A percentile compares a stretch with the other conserved stretches of the same genome.
Evolutionary conservation across 2,329 filamentous ascomycete genomes (phyloP).

Genomic region (Cercospora janseana): DNA sequence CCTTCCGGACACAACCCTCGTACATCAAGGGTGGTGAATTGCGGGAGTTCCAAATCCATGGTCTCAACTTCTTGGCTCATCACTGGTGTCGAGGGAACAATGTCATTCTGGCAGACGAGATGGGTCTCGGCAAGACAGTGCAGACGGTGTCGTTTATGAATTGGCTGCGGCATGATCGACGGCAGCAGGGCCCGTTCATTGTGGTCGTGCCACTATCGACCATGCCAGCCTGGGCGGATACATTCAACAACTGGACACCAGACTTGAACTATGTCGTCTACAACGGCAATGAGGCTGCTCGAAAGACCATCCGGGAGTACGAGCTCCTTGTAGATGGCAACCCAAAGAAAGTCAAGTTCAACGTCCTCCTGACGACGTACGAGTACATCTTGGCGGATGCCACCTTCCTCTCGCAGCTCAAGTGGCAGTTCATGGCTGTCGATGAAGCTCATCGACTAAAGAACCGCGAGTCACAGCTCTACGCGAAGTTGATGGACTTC

Average conservation of each 20-base stretch:
- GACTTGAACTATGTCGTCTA: slow-evolving; percentile 98
- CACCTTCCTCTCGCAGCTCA: slow-evolving; percentile 80
- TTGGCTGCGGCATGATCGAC: slow-evolving; percentile 87
- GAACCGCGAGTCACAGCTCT: slow-evolving; percentile 92
- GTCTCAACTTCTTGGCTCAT: slow-evolving; percentile 90
- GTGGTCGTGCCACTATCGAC: slow-evolving; percentile 97
- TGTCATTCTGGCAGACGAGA: slow-evolving; percentile 96
- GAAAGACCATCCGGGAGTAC: slow-evolving; percentile 83
- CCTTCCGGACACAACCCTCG: slow-evolving; percentile 75
- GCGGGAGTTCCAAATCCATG: slow-evolving; percentile 88
- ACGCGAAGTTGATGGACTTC: slow-evolving; percentile 79
- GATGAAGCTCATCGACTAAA: slow-evolving; percentile 97
- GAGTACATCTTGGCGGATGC: slow-evolving; percentile 91
- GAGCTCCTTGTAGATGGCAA: slow-evolving; percentile 87
- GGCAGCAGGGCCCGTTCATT: slow-evolving; percentile 90
- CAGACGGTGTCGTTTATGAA: slow-evolving; percentile 97
- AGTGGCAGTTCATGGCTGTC: slow-evolving; percentile 95
- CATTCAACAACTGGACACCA: slow-evolving; percentile 93
- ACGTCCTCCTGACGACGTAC: slow-evolving; percentile 95
- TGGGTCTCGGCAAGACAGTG: slow-evolving; percentile 97
- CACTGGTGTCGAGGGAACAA: slow-evolving; percentile 95
- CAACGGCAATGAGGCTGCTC: slow-evolving; percentile 81
- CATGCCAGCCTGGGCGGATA: slow-evolving; percentile 97
- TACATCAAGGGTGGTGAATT: slow-evolving; percentile 85
- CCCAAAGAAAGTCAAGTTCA: slow-evolving; percentile 86